Conservation (phyloP, 2,329 filamentous ascomycete genomes). For the Dactylellina drechsleri region DNA sequence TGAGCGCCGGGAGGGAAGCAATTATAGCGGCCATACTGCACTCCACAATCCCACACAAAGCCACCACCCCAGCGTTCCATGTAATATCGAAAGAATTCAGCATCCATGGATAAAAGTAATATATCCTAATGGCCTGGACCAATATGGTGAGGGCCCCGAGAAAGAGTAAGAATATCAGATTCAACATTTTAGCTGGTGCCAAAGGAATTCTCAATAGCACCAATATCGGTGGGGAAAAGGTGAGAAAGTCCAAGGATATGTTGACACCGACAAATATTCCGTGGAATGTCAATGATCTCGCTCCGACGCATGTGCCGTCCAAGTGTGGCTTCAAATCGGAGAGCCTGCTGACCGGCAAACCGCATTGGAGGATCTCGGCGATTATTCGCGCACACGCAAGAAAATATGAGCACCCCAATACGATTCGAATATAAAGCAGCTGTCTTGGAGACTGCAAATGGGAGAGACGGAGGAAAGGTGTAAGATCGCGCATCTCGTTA, state of each 20-base stretch:
- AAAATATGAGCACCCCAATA: constrained; percentile 13
- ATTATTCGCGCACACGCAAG: neutral
- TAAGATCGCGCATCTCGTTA: constrained; percentile 19
- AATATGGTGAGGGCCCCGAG: constrained; percentile 4
- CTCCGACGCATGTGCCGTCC: constrained; percentile 16
- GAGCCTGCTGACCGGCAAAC: neutral
- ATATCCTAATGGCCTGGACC: neutral
- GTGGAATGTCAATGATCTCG: constrained; percentile 6
- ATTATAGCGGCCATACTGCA: constrained; percentile 16
- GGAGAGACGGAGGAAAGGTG: constrained; percentile 28
- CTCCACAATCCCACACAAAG: constrained; percentile 16
- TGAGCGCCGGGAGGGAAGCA: constrained; percentile 22
- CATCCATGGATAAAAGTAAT: constrained; percentile 12
- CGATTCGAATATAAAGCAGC: neutral
- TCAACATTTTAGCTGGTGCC: constrained; percentile 13
- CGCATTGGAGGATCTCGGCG: constrained; percentile 14
- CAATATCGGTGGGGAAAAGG: constrained; percentile 12
- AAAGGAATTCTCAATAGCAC: constrained; percentile 5
- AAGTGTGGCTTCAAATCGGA: constrained; percentile 3
- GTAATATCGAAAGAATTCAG: constrained; percentile 23
- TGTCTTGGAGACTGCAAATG: constrained; percentile 5
- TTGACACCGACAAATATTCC: neutral
- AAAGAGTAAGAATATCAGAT: constrained; percentile 14
- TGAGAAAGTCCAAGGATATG: constrained; percentile 15
- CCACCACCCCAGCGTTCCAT: constrained; percentile 8